Conservation (phyloP, 2,329 filamentous ascomycete species). For the Cladosporium sp. region DNA sequence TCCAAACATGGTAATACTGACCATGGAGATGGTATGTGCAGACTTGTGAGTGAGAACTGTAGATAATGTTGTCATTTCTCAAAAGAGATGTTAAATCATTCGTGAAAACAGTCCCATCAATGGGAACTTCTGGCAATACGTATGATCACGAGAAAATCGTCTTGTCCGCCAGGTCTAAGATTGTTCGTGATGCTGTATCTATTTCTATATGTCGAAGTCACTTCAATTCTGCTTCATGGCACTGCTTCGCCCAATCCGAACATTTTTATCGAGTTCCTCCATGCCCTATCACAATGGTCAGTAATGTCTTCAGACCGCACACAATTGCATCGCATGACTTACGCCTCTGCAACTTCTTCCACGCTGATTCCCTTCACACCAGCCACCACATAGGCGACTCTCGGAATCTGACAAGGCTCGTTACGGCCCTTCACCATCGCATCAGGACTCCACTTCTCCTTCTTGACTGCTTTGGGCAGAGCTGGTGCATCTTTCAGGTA, state of each 20-base stretch:
- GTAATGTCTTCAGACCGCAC: slow-evolving; percentile 18
- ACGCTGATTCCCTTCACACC: slow-evolving; percentile 74
- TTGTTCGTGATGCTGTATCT: too few species aligned
- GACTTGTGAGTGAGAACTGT: too few species aligned
- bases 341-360: slow-evolving; percentile 78
- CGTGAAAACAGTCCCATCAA: too few species aligned
- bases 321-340: slow-evolving; percentile 28
- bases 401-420: slow-evolving; percentile 81
- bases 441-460: slow-evolving; percentile 87
- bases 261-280: slow-evolving; percentile 75
- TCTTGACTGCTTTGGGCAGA: slow-evolving; percentile 82
- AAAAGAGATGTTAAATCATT: too few species aligned
- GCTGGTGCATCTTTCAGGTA: slow-evolving; percentile 65
- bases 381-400: slow-evolving; percentile 84
- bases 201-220: too few species aligned
- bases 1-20: too few species aligned
- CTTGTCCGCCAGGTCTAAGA: too few species aligned
- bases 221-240: too few species aligned
- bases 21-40: too few species aligned
- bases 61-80: too few species aligned
- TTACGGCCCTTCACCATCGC: slow-evolving; percentile 92
- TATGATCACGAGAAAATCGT: too few species aligned
- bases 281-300: slow-evolving; percentile 49
- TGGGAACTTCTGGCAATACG: too few species aligned
- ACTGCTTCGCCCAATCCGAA: slow-evolving; percentile 63